Evolutionary conservation across 2,329 filamentous ascomycete species (phyloP).

Genomic region (Colletotrichum theobromicola): DNA sequence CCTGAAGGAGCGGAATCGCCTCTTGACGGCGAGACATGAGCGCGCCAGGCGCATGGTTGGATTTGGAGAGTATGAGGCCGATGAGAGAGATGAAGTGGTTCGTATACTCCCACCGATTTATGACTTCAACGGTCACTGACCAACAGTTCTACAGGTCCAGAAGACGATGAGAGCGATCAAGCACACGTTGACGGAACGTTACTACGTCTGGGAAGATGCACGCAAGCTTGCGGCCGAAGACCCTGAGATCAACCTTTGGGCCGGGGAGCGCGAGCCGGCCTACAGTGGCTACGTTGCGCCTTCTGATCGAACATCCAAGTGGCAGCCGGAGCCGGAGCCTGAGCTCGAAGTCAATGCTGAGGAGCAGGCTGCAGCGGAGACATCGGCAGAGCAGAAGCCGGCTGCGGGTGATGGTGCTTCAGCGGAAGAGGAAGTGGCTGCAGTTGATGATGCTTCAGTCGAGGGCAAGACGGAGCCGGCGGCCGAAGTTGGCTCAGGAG

Average conservation of each 20-base stretch:
- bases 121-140: not conserved
- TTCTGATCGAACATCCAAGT: constrained; percentile 30
- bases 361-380: not conserved
- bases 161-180: constrained; percentile 84
- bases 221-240: constrained; percentile 68
- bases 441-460: not conserved
- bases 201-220: constrained; percentile 86
- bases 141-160: constrained; percentile 61
- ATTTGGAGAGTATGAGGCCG: constrained; percentile 75
- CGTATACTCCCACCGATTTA: constrained; percentile 32
- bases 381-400: not conserved
- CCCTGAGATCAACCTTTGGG: constrained; percentile 64
- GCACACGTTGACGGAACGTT: constrained; percentile 84
- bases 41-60: constrained; percentile 70
- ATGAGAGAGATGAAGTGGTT: constrained; percentile 70
- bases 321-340: not conserved
- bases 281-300: constrained; percentile 52
- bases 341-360: not conserved
- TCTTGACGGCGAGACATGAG: constrained; percentile 79
- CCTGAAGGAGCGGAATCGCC: constrained; percentile 85
- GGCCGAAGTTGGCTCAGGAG: not conserved
- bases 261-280: constrained; percentile 35
- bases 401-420: no score
- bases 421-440: not conserved
- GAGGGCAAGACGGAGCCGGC: not conserved